Evolutionary conservation across 306 rosid species (phyloP).

Genomic region (Rosa persica): DNA sequence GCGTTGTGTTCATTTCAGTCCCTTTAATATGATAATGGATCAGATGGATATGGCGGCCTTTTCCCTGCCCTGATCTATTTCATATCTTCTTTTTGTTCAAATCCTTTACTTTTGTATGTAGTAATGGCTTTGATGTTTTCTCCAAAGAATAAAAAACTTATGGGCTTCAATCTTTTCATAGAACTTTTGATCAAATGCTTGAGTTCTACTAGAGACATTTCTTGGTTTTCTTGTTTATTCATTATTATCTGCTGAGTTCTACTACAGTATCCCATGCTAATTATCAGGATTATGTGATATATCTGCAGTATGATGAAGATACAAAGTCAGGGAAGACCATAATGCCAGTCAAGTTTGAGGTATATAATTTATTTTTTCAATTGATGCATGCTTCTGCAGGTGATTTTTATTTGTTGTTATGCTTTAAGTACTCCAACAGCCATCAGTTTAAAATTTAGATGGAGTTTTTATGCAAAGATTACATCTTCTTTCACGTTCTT

Average conservation of each 20-base stretch:
- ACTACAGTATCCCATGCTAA: neutral
- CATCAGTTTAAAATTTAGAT: neutral
- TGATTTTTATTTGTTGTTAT: neutral
- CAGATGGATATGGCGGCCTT: neutral
- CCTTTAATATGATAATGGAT: neutral
- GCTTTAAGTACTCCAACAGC: neutral
- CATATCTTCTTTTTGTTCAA: neutral
- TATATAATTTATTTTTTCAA: constrained; percentile 4
- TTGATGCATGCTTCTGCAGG: neutral
- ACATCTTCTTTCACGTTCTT: no score
- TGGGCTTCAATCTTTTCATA: neutral
- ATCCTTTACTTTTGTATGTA: neutral
- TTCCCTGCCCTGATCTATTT: neutral
- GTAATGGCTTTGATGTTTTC: neutral
- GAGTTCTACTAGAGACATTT: neutral
- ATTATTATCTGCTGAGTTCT: neutral
- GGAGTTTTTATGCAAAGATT: neutral
- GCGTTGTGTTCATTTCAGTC: neutral
- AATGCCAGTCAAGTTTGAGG: constrained; percentile 63
- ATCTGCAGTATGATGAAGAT: constrained; percentile 54
- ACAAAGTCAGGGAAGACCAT: constrained; percentile 42
- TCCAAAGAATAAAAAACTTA: neutral
- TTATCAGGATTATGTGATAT: constrained; percentile 6
- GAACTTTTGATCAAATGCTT: neutral
- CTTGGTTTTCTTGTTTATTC: neutral